phyloP scores from a whole-genome alignment of 768 basidiomycete species.

The Austroboletus eburneus region DNA sequence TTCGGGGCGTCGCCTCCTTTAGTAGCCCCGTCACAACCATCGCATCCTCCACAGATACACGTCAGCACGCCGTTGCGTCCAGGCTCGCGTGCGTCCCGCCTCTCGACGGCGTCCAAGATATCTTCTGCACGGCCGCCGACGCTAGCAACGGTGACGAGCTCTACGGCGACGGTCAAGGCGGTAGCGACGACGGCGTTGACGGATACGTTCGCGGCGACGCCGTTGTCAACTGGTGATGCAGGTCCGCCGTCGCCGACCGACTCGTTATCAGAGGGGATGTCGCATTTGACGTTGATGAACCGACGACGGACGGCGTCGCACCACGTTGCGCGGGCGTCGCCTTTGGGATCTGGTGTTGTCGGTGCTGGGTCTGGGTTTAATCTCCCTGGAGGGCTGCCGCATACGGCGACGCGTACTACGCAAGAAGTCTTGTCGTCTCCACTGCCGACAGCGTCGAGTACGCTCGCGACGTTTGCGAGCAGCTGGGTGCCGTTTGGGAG shows the following conservation, averaged over 20 bases:
- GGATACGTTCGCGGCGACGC: constrained; percentile 46
- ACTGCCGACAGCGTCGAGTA: constrained; percentile 42
- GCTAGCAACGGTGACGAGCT: constrained; percentile 44
- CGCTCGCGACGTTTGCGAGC: constrained; percentile 55
- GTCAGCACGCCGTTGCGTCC: constrained; percentile 59
- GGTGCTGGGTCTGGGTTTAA: background rate
- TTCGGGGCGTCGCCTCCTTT: constrained; percentile 4
- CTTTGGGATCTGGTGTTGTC: constrained; percentile 30
- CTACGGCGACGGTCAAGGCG: constrained; percentile 48
- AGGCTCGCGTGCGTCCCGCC: constrained; percentile 65
- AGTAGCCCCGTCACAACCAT: constrained; percentile 18
- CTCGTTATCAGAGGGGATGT: constrained; percentile 59
- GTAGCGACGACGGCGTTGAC: constrained; percentile 65
- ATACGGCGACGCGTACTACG: background rate
- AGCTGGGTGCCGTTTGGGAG: constrained; percentile 67
- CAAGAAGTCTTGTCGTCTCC: constrained; percentile 10
- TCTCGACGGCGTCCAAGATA: constrained; percentile 66
- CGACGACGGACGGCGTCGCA: constrained; percentile 61
- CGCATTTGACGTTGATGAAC: constrained; percentile 35
- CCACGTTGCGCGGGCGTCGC: constrained; percentile 49
- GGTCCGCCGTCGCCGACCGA: constrained; percentile 58
- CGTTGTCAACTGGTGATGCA: constrained; percentile 33
- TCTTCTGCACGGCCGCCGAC: constrained; percentile 61
- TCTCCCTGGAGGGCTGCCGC: constrained; percentile 6
- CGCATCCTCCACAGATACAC: constrained; percentile 21